phyloP scores from a whole-genome alignment of 2,329 filamentous ascomycete genomes.

The Trichothecium roseum region DNA sequence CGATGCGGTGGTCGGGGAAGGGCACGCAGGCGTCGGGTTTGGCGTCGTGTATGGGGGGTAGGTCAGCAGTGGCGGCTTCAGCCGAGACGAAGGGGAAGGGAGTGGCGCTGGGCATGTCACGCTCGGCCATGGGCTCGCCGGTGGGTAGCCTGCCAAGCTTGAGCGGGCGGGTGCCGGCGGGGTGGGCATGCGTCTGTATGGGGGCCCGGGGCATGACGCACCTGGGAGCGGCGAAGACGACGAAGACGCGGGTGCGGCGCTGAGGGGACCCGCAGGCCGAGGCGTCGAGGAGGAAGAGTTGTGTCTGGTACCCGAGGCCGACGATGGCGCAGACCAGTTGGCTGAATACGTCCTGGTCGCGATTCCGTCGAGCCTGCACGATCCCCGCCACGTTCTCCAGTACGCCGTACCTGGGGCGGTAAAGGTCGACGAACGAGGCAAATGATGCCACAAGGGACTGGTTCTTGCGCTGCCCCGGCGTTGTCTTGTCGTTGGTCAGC shows the following conservation, averaged over 20 bases:
- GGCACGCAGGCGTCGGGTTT: slow-evolving; percentile 50
- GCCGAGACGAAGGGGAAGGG: slow-evolving; percentile 51
- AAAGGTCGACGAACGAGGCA: slow-evolving; percentile 63
- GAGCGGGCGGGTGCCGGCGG: slow-evolving; percentile 15
- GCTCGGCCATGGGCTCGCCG: slow-evolving; percentile 46
- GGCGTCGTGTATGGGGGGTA: slow-evolving; percentile 53
- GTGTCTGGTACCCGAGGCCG: slow-evolving; percentile 66
- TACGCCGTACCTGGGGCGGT: slow-evolving; percentile 62
- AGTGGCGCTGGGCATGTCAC: slow-evolving; percentile 30
- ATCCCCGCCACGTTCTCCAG: slow-evolving; percentile 70
- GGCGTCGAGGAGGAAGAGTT: slow-evolving; percentile 57
- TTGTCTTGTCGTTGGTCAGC: slow-evolving; percentile 48
- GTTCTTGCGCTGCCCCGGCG: slow-evolving; percentile 50
- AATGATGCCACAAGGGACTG: slow-evolving; percentile 71
- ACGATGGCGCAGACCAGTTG: slow-evolving; percentile 66
- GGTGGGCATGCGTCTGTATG: slow-evolving; percentile 52
- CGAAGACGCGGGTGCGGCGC: slow-evolving; percentile 55
- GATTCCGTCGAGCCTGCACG: slow-evolving; percentile 33
- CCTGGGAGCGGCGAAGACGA: slow-evolving; percentile 61
- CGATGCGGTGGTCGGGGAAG: slow-evolving; percentile 57
- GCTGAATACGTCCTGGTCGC: slow-evolving; percentile 56
- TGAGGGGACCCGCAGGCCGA: slow-evolving; percentile 61
- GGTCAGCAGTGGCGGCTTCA: slow-evolving; percentile 41
- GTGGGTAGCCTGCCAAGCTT: slow-evolving; percentile 50
- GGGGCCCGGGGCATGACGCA: slow-evolving; percentile 45